phyloP scores from a whole-genome alignment of 768 basidiomycete genomes.

The Hygrocybe coccinea region DNA sequence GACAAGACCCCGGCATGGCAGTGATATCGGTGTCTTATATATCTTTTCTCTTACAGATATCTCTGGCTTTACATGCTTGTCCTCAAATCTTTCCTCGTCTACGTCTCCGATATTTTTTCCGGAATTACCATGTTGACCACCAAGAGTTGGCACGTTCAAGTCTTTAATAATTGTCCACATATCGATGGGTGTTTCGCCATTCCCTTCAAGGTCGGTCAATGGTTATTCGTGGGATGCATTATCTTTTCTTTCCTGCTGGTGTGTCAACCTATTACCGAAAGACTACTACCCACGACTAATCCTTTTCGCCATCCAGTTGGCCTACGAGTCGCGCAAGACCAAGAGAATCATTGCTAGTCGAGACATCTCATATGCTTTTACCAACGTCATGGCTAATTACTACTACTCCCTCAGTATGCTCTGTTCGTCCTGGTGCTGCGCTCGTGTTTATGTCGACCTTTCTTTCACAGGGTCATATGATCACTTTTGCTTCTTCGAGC shows the following conservation, averaged over 20 bases:
- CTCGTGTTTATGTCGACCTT: constrained; percentile 9
- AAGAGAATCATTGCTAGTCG: constrained; percentile 92
- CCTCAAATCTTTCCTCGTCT: constrained; percentile 94
- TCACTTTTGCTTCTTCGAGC: constrained; percentile 97
- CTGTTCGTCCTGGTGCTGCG: neutral
- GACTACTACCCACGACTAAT: neutral
- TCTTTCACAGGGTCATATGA: constrained; percentile 74
- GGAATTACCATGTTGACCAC: constrained; percentile 95
- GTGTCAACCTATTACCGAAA: constrained; percentile 25
- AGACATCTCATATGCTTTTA: constrained; percentile 97
- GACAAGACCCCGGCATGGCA: neutral
- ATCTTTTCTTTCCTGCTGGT: constrained; percentile 96
- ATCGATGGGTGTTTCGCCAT: constrained; percentile 74
- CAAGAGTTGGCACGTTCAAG: constrained; percentile 84
- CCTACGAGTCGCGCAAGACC: constrained; percentile 87
- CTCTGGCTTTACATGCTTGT: constrained; percentile 89
- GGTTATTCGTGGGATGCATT: constrained; percentile 98
- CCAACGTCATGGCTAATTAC: constrained; percentile 94
- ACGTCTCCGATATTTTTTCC: constrained; percentile 96
- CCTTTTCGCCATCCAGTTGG: constrained; percentile 50
- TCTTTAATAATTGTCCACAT: constrained; percentile 68
- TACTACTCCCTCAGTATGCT: constrained; percentile 90
- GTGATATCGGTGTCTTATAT: neutral
- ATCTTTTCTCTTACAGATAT: constrained; percentile 51
- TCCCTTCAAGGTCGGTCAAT: constrained; percentile 85